Evolutionary conservation across 2,329 filamentous ascomycete genomes (phyloP).

Genomic region (Rhinocladiella similis): DNA sequence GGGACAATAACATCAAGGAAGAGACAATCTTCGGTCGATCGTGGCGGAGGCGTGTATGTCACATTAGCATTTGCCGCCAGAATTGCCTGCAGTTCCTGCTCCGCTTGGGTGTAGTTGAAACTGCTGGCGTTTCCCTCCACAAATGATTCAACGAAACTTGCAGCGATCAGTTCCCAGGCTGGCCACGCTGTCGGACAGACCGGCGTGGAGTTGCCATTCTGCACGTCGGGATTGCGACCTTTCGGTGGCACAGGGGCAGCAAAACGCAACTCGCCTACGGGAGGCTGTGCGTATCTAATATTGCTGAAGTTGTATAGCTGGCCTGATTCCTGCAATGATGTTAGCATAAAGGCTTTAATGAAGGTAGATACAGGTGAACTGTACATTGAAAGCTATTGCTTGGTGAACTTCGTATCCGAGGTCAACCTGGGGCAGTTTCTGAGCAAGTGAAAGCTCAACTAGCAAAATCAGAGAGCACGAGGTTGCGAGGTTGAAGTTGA

Average conservation of each 20-base stretch:
- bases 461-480: neutral
- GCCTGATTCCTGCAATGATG: slow-evolving; percentile 31
- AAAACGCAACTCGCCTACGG: slow-evolving; percentile 53
- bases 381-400: slow-evolving; percentile 33
- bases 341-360: slow-evolving; percentile 11
- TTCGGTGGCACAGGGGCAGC: slow-evolving; percentile 47
- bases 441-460: neutral
- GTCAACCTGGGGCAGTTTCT: slow-evolving; percentile 41
- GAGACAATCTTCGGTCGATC: slow-evolving; percentile 38
- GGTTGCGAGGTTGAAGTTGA: neutral
- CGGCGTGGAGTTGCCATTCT: slow-evolving; percentile 43
- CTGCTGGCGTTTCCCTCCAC: slow-evolving; percentile 20
- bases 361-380: neutral
- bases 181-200: slow-evolving; percentile 47
- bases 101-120: neutral
- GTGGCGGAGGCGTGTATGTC: slow-evolving; percentile 30
- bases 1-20: slow-evolving; percentile 41
- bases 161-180: slow-evolving; percentile 43
- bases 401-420: slow-evolving; percentile 55
- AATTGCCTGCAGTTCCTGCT: slow-evolving; percentile 6
- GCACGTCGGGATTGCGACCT: slow-evolving; percentile 44
- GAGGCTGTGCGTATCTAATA: slow-evolving; percentile 57
- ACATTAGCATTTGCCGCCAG: neutral
- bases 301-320: slow-evolving; percentile 57
- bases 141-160: slow-evolving; percentile 35